These are phyloP conservation scores for Nemania diffusa DNA, from an alignment of 2,329 filamentous ascomycete genomes.

Conservation along the genomic window DNA sequence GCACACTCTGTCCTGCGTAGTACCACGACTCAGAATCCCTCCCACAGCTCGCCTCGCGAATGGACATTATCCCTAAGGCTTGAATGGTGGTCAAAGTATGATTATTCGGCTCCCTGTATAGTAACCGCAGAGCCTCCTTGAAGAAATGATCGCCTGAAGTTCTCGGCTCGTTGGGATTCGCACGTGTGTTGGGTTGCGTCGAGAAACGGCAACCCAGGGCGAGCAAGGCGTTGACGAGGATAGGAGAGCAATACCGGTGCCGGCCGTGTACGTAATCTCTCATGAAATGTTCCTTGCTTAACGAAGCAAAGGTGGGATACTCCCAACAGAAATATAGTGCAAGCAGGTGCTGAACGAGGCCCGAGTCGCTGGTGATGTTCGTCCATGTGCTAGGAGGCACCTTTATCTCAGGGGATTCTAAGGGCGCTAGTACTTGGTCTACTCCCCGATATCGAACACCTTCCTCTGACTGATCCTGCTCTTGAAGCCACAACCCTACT, in stretches of 20 bases:
- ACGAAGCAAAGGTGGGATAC: slow-evolving; percentile 78
- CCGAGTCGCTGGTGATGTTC: slow-evolving; percentile 65
- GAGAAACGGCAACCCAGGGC: slow-evolving; percentile 77
- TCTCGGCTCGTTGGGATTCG: slow-evolving; percentile 69
- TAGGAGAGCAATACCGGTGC: slow-evolving; percentile 73
- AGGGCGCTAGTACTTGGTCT: slow-evolving; percentile 61
- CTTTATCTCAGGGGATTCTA: slow-evolving; percentile 57
- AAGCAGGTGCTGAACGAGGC: slow-evolving; percentile 71
- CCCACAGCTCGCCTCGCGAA: slow-evolving; percentile 77
- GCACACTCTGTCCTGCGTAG: slow-evolving; percentile 76
- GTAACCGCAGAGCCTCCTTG: slow-evolving; percentile 71
- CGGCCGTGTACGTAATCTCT: slow-evolving; percentile 70
- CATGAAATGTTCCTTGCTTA: slow-evolving; percentile 77
- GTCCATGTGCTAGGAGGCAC: slow-evolving; percentile 66
- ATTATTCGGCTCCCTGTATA: slow-evolving; percentile 67
- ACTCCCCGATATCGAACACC: slow-evolving; percentile 53
- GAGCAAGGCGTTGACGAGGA: slow-evolving; percentile 73
- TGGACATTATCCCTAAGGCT: slow-evolving; percentile 79
- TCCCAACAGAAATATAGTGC: slow-evolving; percentile 79
- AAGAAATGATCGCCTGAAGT: slow-evolving; percentile 81
- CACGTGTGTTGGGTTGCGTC: slow-evolving; percentile 69
- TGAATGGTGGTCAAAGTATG: slow-evolving; percentile 77
- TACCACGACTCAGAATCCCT: slow-evolving; percentile 79
- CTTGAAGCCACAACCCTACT: slow-evolving; percentile 63
- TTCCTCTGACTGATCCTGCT: slow-evolving; percentile 52